Evolutionary conservation across 371 early-diverging fungal genomes (phyloP).

Genomic region (Edhazardia aedis): DNA sequence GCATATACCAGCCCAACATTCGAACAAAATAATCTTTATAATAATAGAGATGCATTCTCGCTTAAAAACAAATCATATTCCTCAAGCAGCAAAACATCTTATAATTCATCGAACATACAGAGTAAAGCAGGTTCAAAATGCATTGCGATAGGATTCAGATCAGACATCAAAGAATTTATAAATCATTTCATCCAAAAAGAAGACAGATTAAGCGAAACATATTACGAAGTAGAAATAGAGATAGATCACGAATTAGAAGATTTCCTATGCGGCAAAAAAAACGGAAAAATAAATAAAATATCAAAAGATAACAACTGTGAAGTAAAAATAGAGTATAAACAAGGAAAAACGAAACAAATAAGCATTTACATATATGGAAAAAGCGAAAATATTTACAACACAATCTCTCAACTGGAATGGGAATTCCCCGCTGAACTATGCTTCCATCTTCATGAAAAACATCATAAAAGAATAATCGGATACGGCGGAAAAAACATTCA

Average conservation of each 20-base stretch:
- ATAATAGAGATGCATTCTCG: no score
- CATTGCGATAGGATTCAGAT: background rate
- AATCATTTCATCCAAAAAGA: background rate
- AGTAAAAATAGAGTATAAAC: constrained; percentile 48
- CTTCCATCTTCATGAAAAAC: constrained; percentile 61
- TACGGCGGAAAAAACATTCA: constrained; percentile 75
- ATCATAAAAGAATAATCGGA: constrained; percentile 74
- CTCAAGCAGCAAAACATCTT: background rate
- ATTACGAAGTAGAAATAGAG: constrained; percentile 43
- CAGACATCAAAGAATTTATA: background rate
- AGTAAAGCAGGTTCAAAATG: background rate
- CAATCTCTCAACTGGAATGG: constrained; percentile 37
- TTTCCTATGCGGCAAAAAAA: constrained; percentile 72
- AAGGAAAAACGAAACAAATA: constrained; percentile 55
- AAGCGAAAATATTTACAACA: constrained; percentile 31
- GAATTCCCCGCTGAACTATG: constrained; percentile 62
- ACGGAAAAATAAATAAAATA: constrained; percentile 70
- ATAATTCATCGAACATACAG: background rate
- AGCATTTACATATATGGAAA: background rate
- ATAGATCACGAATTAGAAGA: constrained; percentile 59
- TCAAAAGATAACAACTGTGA: constrained; percentile 54
- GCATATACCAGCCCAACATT: no score
- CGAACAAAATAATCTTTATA: no score
- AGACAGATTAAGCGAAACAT: no score
- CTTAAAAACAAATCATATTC: background rate